Base-by-base conservation (phyloP, 73 alveolate species). In the Blepharisma japonicum region DNA sequence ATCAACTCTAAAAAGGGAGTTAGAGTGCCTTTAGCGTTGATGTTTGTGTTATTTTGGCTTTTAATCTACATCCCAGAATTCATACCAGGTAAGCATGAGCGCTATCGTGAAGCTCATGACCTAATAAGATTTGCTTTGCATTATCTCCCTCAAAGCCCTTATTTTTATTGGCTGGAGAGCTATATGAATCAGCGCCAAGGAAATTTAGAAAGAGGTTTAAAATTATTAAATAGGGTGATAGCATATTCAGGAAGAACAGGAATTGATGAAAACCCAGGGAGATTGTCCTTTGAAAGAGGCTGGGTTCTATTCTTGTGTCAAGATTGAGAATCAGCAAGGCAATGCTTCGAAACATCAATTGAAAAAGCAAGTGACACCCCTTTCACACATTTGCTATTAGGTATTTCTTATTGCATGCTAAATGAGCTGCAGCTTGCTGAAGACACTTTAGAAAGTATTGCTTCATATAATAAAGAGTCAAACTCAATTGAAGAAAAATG, bases 341-440 rank as follows among this genome's bases (percentile, higher is more conserved):
- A 45, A 45, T 70, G 66, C 27, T 70, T 70, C 14, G 27, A 18
- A n/a, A 54, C 2, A 7, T 72, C 80, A 18, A 18, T 18, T 45
- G 46, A 25, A 7, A 14, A n/a, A 20, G 74, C 32, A 9, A 47
- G 66, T 4, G 71, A 48, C 20, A 70, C 77, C 14, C 80, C 80
- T 70, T 70, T 70, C 61, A 45, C 61, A 7, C 11, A 21, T 7
- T n/a, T 77, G 7, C 61, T 77, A 9, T 14, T 77, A 32, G 84
- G 84, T 0, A 46, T 77, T 20, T 55, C 81, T 45, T 11, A 77
- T 42, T 77, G 84, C 61, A 77, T 77, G 84, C 78, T 77, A 9
- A 27, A 47, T 6, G 45, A 55, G 11, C 81, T 51, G 1, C 77
- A 77, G 49, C 18, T 11, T n/a, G n/a, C 23, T 20, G 18, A 14